Evolutionary conservation across 345 rosid genomes (phyloP).

Genomic region (Viola odorata): DNA sequence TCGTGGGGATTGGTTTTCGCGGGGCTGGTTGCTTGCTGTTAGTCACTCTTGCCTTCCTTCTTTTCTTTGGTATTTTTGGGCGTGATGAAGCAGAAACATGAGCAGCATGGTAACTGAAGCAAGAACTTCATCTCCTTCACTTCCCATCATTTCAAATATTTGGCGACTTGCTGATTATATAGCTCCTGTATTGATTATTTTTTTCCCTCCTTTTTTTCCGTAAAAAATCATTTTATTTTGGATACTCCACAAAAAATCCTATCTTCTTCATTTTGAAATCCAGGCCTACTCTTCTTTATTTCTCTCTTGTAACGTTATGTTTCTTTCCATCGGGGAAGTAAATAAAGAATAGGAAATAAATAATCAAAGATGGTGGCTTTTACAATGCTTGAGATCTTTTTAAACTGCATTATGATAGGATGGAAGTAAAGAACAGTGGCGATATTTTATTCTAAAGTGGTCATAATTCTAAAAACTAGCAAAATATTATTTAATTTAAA

Average conservation of each 20-base stretch:
- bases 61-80: slow-evolving; percentile 35
- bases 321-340: too few relatives aligned
- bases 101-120: slow-evolving; percentile 38
- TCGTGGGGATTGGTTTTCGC: neutral
- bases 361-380: too few relatives aligned
- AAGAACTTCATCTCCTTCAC: slow-evolving; percentile 37
- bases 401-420: too few relatives aligned
- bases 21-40: slow-evolving; percentile 1
- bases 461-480: too few relatives aligned
- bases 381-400: too few relatives aligned
- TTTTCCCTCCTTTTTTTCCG: neutral
- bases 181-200: slow-evolving; percentile 11
- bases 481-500: too few relatives aligned
- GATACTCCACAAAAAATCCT: too few relatives aligned
- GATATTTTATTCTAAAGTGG: too few relatives aligned
- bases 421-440: too few relatives aligned
- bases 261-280: slow-evolving; percentile 20
- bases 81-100: slow-evolving; percentile 47
- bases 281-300: slow-evolving; percentile 8
- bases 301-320: slow-evolving; percentile 2
- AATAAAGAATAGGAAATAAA: too few relatives aligned
- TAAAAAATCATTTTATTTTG: slow-evolving; percentile 11
- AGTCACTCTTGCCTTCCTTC: slow-evolving; percentile 22
- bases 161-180: slow-evolving; percentile 7
- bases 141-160: slow-evolving; percentile 14